Conservation (phyloP, 208 protist species). For the Trypanosoma melophagium region DNA sequence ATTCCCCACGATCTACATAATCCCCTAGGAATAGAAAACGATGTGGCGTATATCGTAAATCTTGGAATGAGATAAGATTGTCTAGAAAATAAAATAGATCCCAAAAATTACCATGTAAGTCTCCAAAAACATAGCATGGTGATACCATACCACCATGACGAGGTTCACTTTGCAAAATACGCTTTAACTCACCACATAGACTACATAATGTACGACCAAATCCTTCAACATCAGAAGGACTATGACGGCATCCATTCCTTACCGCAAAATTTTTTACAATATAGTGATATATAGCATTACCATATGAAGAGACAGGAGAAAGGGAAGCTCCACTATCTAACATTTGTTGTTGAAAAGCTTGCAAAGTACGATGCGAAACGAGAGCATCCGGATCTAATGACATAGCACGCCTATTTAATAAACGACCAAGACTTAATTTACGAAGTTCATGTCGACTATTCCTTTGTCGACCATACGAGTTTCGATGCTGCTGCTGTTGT, state of each 20-base stretch:
- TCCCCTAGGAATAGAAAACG: constrained; percentile 98
- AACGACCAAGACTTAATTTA: constrained; percentile 20
- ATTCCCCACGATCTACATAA: constrained; percentile 97
- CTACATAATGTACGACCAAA: constrained; percentile 83
- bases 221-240: constrained; percentile 69
- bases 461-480: constrained; percentile 22
- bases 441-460: constrained; percentile 29
- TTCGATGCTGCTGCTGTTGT: constrained; percentile 13
- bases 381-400: constrained; percentile 82
- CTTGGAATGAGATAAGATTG: constrained; percentile 90
- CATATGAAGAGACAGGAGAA: constrained; percentile 71
- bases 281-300: constrained; percentile 83
- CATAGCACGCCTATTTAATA: constrained; percentile 43
- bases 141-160: constrained; percentile 66
- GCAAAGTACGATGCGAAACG: constrained; percentile 76
- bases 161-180: constrained; percentile 66
- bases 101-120: constrained; percentile 94
- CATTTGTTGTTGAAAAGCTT: constrained; percentile 69
- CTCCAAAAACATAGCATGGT: constrained; percentile 94
- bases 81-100: constrained; percentile 94
- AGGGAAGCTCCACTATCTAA: constrained; percentile 40
- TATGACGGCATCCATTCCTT: constrained; percentile 79
- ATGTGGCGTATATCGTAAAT: constrained; percentile 90
- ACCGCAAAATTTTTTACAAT: constrained; percentile 84
- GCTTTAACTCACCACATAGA: constrained; percentile 75